Conservation (phyloP, 306 rosid species). For the Albizia julibrissin region DNA sequence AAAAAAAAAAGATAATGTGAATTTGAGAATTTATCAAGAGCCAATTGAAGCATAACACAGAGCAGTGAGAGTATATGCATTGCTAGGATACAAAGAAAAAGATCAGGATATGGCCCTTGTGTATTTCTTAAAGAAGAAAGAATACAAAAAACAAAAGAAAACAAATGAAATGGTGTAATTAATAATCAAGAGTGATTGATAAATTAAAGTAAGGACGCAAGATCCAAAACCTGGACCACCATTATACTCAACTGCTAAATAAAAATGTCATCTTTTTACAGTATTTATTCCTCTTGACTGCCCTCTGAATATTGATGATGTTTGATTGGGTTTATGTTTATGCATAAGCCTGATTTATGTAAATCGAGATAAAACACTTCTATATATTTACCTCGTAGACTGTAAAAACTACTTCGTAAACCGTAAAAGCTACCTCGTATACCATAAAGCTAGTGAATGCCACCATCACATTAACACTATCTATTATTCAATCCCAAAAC, state of each 20-base stretch:
- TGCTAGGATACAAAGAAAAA: not conserved
- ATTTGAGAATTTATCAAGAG: conserved; percentile 28
- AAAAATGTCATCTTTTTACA: conserved; percentile 39
- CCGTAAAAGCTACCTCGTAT: too few species aligned
- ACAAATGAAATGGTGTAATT: not conserved
- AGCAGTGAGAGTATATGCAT: not conserved
- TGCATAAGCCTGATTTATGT: too few species aligned
- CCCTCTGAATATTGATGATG: too few species aligned
- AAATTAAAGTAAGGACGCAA: conserved; percentile 51
- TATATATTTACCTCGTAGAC: too few species aligned
- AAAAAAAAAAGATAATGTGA: not conserved
- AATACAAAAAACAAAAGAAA: conserved; percentile 6
- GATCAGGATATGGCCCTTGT: conserved; percentile 31
- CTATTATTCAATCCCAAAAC: not conserved
- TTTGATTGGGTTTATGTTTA: too few species aligned
- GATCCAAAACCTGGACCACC: conserved; percentile 75
- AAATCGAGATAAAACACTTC: too few species aligned
- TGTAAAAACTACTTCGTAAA: too few species aligned
- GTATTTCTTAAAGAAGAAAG: conserved; percentile 36
- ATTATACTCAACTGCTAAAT: conserved; percentile 35
- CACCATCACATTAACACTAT: conserved; percentile 36
- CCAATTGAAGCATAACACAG: not conserved
- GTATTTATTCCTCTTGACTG: conserved; percentile 33
- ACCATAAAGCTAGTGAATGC: too few species aligned
- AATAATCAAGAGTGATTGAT: conserved; percentile 21